These are phyloP conservation scores for Anthracocystis panici-leucophaei DNA, from an alignment of 1,284 basidiomycete genomes.

Conservation along the genomic window DNA sequence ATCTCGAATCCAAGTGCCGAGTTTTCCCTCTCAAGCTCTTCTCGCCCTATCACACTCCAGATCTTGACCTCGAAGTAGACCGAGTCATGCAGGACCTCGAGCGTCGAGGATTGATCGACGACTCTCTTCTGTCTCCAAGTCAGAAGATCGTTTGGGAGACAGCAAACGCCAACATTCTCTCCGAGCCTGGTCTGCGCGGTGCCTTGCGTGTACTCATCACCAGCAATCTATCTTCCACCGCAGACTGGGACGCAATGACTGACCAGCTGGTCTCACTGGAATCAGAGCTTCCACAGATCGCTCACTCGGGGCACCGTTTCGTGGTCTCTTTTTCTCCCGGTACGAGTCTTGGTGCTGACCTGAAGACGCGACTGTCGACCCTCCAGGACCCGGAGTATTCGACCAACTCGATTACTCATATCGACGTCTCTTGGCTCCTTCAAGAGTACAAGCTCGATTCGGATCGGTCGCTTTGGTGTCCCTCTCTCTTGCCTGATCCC, in stretches of 20 bases:
- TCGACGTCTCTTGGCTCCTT: conserved; percentile 19
- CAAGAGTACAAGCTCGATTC: not conserved
- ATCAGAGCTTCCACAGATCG: not conserved
- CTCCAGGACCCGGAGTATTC: not conserved
- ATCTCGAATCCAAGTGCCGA: conserved; percentile 8
- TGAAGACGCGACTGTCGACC: conserved; percentile 10
- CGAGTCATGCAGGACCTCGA: conserved; percentile 34
- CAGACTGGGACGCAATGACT: conserved; percentile 38
- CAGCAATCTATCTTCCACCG: conserved; percentile 34
- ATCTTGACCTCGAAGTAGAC: conserved; percentile 12
- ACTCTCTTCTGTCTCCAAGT: conserved; percentile 5
- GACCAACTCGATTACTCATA: not conserved
- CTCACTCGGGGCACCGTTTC: not conserved
- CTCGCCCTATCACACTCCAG: conserved; percentile 38
- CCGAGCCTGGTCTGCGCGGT: not conserved
- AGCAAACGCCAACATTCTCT: conserved; percentile 14
- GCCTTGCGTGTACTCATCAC: conserved; percentile 16
- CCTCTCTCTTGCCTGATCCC: not conserved
- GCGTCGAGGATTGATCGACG: conserved; percentile 20
- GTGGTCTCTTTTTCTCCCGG: conserved; percentile 40
- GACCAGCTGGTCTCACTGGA: conserved; percentile 17
- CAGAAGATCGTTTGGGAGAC: conserved; percentile 36
- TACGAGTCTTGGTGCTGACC: conserved; percentile 25
- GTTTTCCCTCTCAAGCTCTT: conserved; percentile 30
- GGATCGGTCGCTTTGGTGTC: not conserved